Evolutionary conservation across 1,284 basidiomycete species (phyloP).

Genomic region (Microbotryum violaceum): DNA sequence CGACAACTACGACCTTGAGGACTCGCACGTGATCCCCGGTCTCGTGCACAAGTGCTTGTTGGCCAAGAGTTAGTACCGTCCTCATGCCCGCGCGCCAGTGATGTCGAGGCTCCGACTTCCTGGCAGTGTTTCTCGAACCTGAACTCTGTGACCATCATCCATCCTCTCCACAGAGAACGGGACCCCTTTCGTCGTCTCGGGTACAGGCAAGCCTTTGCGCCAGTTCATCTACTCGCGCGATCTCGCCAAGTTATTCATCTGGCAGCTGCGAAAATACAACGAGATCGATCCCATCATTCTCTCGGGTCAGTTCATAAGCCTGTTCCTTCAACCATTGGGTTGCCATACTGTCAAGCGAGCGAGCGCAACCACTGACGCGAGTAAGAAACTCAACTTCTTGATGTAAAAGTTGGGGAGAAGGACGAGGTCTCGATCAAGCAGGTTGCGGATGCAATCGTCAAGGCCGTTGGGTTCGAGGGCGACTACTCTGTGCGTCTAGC

Average conservation of each 20-base stretch:
- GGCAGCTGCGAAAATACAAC: slow-evolving; percentile 79
- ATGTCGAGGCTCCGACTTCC: neutral
- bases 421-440: slow-evolving; percentile 82
- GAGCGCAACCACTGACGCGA: neutral
- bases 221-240: slow-evolving; percentile 93
- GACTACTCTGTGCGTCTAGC: slow-evolving; percentile 54
- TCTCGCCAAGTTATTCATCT: slow-evolving; percentile 84
- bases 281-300: slow-evolving; percentile 82
- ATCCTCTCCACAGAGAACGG: slow-evolving; percentile 54
- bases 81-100: neutral
- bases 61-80: slow-evolving; percentile 59
- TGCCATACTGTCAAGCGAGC: neutral
- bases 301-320: slow-evolving; percentile 50
- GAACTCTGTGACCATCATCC: slow-evolving; percentile 3
- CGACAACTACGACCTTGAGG: slow-evolving; percentile 59
- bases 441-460: slow-evolving; percentile 74
- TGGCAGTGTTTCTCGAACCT: neutral
- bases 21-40: slow-evolving; percentile 81
- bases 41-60: slow-evolving; percentile 81
- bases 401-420: slow-evolving; percentile 62
- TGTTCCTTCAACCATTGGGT: neutral
- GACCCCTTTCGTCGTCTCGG: slow-evolving; percentile 71
- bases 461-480: slow-evolving; percentile 64
- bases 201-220: slow-evolving; percentile 75
- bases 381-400: neutral